These are phyloP conservation scores for Phoenix dactylifera DNA, from an alignment of 176 grass and related monocot species.

Conservation along the genomic window DNA sequence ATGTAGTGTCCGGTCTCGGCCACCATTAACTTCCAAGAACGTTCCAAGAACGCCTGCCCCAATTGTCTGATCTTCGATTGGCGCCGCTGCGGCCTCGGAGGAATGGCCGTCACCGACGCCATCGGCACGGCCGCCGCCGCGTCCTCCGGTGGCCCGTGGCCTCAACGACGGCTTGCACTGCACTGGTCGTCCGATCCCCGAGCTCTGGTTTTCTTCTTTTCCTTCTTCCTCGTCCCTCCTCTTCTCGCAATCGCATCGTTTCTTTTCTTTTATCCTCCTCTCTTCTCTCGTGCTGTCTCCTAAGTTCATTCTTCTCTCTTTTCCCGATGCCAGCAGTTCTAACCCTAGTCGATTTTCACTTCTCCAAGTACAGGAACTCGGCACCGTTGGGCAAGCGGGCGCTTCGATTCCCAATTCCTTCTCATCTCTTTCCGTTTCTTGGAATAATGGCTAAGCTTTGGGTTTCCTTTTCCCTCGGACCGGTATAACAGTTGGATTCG, in stretches of 20 bases:
- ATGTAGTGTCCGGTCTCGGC: too few relatives aligned
- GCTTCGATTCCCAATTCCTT: not conserved
- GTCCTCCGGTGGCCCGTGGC: constrained; percentile 58
- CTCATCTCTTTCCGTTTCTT: not conserved
- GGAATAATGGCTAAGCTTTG: not conserved
- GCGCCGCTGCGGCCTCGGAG: constrained; percentile 1
- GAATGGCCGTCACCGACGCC: not conserved
- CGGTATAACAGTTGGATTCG: constrained; percentile 45
- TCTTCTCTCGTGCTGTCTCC: too few relatives aligned
- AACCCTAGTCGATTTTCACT: constrained; percentile 60
- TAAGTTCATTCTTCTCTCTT: not conserved
- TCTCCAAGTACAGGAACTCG: constrained; percentile 61
- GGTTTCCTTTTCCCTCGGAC: too few relatives aligned
- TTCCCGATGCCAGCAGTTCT: constrained; percentile 2
- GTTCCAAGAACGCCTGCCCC: too few relatives aligned
- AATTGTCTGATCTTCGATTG: not conserved
- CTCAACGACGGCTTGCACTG: constrained; percentile 67
- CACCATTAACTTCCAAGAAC: too few relatives aligned
- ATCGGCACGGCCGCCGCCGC: constrained; percentile 8
- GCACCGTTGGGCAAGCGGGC: constrained; percentile 53
- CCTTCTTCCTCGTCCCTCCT: not conserved
- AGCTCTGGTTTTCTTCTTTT: constrained; percentile 18
- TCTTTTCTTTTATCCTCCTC: not conserved
- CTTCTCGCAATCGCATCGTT: not conserved
- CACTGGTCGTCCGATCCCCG: constrained; percentile 46